Evolutionary conservation across 2,329 filamentous ascomycete genomes (phyloP), one percentile per base, ranked within the genome.

Genomic region (Fusarium stilboides): DNA sequence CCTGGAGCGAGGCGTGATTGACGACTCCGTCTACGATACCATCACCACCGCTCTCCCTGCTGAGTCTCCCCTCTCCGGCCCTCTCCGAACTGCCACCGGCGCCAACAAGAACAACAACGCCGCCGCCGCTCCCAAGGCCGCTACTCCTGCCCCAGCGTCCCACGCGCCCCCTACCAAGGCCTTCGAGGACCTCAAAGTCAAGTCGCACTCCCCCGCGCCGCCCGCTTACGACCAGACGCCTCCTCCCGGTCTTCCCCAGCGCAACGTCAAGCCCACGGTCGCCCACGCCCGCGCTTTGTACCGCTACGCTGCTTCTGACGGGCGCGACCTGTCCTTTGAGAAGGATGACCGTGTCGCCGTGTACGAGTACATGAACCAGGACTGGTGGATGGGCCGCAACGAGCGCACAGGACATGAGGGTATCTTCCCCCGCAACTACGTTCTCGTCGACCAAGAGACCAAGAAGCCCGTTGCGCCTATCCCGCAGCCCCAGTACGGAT

Each of bases 321-420:
- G 90, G 6, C 93, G 94, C 62, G 95, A 98, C 78, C 85, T 97
- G 68, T 89, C 88, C 4, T 89, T 98, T 62, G 89, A 93, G 77
- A 90, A 91, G 65, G 91, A 94, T 77, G 95, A 98, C 82, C 85
- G 86, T 69, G 86, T 98, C 72, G 87, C 89, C 62, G 92, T 98
- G 22, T 88, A 89, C 70, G 93, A 97, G 81, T 94, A 97, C 84
- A 96, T 97, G 91, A 98, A 98, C 81, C 89, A 91, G 67, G 94
- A 98, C 81, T 98, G 95, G 95, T 98, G 94, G 94, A 91, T 94
- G 85, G 95, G 95, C 72, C 89, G 88, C 73, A 97, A 97, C 81
- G 85, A 91, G 76, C 89, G 94, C 54, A 97, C 94, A 10, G 91
- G 91, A 57, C 83, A 88, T 71, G 93, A 97, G 82, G 95, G 95